Percentiles rank a stretch among this genome's conserved stretches.
These are phyloP conservation scores for Drosera spatulata DNA, from an alignment of 179 eudicot species.

Conservation along the genomic window DNA sequence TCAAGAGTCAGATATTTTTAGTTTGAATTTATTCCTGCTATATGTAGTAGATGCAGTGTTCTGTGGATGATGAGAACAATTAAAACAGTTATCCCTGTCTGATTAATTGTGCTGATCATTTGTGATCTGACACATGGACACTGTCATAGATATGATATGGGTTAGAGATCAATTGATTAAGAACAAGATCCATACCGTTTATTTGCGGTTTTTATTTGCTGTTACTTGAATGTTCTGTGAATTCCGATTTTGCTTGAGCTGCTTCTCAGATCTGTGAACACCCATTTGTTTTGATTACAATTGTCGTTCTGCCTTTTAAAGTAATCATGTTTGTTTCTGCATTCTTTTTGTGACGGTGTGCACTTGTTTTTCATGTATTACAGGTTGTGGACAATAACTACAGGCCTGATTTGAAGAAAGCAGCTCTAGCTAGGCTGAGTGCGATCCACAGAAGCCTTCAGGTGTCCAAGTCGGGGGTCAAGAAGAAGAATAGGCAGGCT, in stretches of 20 bases:
- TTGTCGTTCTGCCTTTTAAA: too few relatives aligned
- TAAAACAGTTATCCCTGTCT: conserved; percentile 38
- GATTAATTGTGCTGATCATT: conserved; percentile 16
- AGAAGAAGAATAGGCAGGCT: conserved; percentile 91
- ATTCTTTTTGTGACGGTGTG: too few relatives aligned
- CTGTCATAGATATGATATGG: not conserved
- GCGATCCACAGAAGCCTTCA: conserved; percentile 67
- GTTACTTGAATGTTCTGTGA: too few relatives aligned
- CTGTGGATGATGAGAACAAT: conserved; percentile 19
- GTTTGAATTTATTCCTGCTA: not conserved
- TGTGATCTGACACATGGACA: conserved; percentile 24
- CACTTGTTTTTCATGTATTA: not conserved
- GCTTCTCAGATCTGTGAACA: too few relatives aligned
- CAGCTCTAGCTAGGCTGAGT: conserved; percentile 82
- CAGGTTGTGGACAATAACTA: conserved; percentile 74
- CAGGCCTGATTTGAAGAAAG: conserved; percentile 82
- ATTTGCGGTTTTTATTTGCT: too few relatives aligned
- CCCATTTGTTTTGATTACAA: too few relatives aligned
- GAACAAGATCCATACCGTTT: too few relatives aligned
- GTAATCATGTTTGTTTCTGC: not conserved
- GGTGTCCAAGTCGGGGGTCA: conserved; percentile 77
- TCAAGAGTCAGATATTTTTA: conserved; percentile 5
- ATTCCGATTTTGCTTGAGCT: too few relatives aligned
- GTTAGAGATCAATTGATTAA: too few relatives aligned
- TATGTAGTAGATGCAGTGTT: conserved; percentile 1